Evolutionary conservation across 441 rosid genomes (phyloP).

Genomic region (Kokia cookei): DNA sequence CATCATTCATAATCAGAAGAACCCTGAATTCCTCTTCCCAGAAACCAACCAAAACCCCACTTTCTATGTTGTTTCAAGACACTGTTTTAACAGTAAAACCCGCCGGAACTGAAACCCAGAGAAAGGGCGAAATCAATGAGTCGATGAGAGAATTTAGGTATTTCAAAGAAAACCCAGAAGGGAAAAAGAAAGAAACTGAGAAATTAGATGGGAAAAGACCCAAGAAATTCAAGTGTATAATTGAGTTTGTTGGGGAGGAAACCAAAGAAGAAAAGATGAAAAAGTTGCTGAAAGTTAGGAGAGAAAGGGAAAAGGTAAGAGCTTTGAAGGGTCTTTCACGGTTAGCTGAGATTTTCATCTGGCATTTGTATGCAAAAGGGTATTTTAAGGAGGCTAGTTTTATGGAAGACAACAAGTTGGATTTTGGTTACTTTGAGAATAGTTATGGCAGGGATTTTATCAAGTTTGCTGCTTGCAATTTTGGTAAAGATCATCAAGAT

Average conservation of each 20-base stretch:
- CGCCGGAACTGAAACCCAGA: conserved; percentile 15
- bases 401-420: conserved; percentile 30
- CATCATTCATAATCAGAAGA: conserved; percentile 20
- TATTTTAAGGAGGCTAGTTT: conserved; percentile 64
- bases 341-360: conserved; percentile 42
- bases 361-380: conserved; percentile 47
- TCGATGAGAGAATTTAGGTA: conserved; percentile 35
- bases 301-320: conserved; percentile 7
- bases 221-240: conserved; percentile 15
- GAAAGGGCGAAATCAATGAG: conserved; percentile 13
- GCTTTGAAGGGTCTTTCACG: conserved; percentile 48
- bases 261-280: background rate
- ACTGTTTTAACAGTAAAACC: conserved; percentile 33
- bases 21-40: conserved; percentile 14
- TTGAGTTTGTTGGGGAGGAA: conserved; percentile 17
- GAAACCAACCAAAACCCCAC: conserved; percentile 20
- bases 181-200: conserved; percentile 2
- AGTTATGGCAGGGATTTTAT: conserved; percentile 48
- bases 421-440: conserved; percentile 43
- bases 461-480: conserved; percentile 46
- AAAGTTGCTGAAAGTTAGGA: background rate
- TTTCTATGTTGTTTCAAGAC: conserved; percentile 42
- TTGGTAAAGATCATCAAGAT: conserved; percentile 63
- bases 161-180: conserved; percentile 18
- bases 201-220: background rate